Base-by-base conservation (phyloP, 768 basidiomycete species). In the Galerina marginata region DNA sequence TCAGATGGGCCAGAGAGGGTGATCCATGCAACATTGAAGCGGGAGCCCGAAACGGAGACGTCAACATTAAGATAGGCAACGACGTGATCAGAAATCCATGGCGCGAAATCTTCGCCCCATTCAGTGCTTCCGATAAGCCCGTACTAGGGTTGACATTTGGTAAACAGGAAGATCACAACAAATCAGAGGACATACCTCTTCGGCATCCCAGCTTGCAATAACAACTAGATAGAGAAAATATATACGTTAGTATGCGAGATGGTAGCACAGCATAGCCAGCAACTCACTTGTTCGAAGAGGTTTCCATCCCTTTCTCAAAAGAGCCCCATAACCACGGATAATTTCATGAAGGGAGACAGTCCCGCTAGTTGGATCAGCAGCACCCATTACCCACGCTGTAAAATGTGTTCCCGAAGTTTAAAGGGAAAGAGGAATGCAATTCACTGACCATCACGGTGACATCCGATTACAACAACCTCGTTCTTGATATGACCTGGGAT, bases 41-140 rank as follows among this genome's bases (percentile, higher is more conserved):
- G 77, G 33, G 88, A 87, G 14, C 88, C 89, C 5, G 81, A 69
- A 7, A 87, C 87, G 2, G 91, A 86, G 7, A 82, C 79, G 66
- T 93, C 91, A 25, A 95, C 81, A 69, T 97, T 97, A 58, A 97
- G 75, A 70, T 98, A 99, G 12, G 92, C 83, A 14, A 92, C 94
- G 45, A 89, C 91, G 62, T 96, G 84, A 37, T 89, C 78, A 42
- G 84, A 81, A 40, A 98, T 86, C 87, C 91, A 96, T 14, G 85
- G 81, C 0, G 86, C 70, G 68, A 96, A 98, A 70, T 98, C 96
- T 72, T 98, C 96, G 2, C 88, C 94, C 85, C 90, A 96, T 74
- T 98, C 96, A 3, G 93, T 96, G 67, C 89, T 91, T 26, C 96
- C 96, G 39, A 93, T 71, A 43, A 94, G 81, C 25, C 91, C 92